Evolutionary conservation across 371 early-diverging fungal species (phyloP).

Genomic region (Fennellomyces sp.): DNA sequence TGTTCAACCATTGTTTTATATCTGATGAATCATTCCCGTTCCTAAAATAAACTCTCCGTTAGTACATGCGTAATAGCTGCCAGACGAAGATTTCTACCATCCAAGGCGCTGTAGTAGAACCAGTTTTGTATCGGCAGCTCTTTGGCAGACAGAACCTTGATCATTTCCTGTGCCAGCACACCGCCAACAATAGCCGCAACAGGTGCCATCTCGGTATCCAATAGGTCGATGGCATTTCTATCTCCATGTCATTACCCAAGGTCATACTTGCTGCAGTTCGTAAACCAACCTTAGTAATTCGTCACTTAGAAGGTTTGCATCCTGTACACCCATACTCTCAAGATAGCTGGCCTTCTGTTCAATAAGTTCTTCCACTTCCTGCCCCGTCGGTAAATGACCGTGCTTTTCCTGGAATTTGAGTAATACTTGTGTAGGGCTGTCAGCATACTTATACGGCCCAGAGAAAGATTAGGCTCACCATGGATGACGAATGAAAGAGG

Average conservation of each 20-base stretch:
- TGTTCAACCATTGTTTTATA: background rate
- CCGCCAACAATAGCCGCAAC: conserved; percentile 89
- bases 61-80: background rate
- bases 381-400: conserved; percentile 22
- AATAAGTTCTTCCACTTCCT: conserved; percentile 18
- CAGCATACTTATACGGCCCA: background rate
- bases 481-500: conserved; percentile 55
- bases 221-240: conserved; percentile 9
- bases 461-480: conserved; percentile 32
- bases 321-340: conserved; percentile 36
- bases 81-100: no score
- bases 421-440: conserved; percentile 22
- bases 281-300: conserved; percentile 51
- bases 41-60: conserved; percentile 2
- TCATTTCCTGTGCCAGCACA: conserved; percentile 85
- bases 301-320: conserved; percentile 41
- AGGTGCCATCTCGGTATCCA: conserved; percentile 70
- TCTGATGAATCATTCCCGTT: conserved; percentile 3
- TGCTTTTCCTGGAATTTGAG: conserved; percentile 36
- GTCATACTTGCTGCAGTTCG: background rate
- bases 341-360: conserved; percentile 22
- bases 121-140: conserved; percentile 84
- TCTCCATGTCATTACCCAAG: background rate
- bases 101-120: conserved; percentile 72
- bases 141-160: conserved; percentile 81